Conservation (phyloP, 352 stramenopile species). For the Globisporangium yorkense region DNA sequence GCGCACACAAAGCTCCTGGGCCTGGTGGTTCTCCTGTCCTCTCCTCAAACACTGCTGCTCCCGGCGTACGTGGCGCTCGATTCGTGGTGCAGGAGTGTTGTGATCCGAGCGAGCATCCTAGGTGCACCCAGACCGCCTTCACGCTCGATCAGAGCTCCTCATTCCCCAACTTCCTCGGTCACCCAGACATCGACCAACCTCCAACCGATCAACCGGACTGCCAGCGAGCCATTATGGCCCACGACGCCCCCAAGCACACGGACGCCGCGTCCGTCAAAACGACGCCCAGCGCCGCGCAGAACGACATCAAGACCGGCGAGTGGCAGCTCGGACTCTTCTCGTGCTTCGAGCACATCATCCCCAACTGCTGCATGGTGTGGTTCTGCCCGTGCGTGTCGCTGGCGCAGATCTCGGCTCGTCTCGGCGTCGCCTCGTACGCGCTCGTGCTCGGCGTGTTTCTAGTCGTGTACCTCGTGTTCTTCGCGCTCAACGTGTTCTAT, state of each 20-base stretch:
- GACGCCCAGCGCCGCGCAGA: background rate
- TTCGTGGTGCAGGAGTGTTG: background rate
- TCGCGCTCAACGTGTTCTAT: background rate
- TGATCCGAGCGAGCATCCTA: background rate
- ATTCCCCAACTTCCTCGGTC: slow-evolving; percentile 1
- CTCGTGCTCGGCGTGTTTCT: slow-evolving; percentile 15
- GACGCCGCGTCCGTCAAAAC: background rate
- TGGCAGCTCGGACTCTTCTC: slow-evolving; percentile 21
- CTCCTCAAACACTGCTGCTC: background rate
- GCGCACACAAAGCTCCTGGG: too few relatives aligned
- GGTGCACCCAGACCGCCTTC: too few relatives aligned
- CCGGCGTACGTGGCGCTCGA: background rate
- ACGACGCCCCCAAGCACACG: slow-evolving; percentile 1
- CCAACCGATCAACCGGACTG: background rate
- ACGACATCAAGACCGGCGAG: slow-evolving; percentile 14
- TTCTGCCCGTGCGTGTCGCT: slow-evolving; percentile 23
- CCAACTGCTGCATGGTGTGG: slow-evolving; percentile 27
- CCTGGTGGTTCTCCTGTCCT: background rate
- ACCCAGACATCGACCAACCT: too few relatives aligned
- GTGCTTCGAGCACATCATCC: slow-evolving; percentile 22
- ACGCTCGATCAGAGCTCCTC: background rate
- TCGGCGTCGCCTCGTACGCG: slow-evolving; percentile 13
- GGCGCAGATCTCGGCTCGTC: slow-evolving; percentile 16
- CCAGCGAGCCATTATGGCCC: background rate
- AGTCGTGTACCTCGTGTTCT: slow-evolving; percentile 1